Evolutionary conservation across 192 early-diverging fungal genomes (phyloP), one percentile per base, ranked within the genome.

Genomic region (Helicostylum pulchrum): DNA sequence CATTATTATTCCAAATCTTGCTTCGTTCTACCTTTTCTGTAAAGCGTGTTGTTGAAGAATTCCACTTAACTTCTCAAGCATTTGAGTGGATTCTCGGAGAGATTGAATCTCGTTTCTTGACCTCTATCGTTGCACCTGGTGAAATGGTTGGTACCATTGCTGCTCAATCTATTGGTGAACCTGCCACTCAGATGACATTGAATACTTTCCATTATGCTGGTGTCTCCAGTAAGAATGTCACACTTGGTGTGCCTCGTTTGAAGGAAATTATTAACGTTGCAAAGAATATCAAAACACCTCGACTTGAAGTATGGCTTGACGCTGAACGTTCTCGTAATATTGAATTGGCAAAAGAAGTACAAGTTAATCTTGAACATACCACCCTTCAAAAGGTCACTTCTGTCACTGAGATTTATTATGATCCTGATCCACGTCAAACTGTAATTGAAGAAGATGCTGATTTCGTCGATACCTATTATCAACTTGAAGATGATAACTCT

Each of bases 141-240:
- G 98, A 99, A 77, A 89, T 92, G 52, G 98, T 99, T 62, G 98
- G 98, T 57, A 74, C 98, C 32, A 81, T 99, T 57, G 98, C 98
- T 17, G 96, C 96, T 15, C 96, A 99, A 76, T 88, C 88, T 71
- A 90, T 99, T 61, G 98, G 98, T 50, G 98, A 99, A 80, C 98
- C 98, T 47, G 97, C 95, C 47, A 99, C 98, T 14, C 98, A 99
- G 73, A 99, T 99, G 98, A 99, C 98, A 44, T 84, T 99, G 36
- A 99, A 99, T 81, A 99, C 98, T 56, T 99, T 99, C 92, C 98
- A 99, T 83, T 92, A 97, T 79, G 93, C 93, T 47, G 93, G 93
- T 34, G 93, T 90, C 63, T 96, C 95, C 77, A 95, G 94, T 64
- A 94, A 93, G 73, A 99, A 99, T 86, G 98, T 99, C 23, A 99